Base-by-base conservation (phyloP, 192 early-diverging fungal genomes). In the Piromyces finnis region DNA sequence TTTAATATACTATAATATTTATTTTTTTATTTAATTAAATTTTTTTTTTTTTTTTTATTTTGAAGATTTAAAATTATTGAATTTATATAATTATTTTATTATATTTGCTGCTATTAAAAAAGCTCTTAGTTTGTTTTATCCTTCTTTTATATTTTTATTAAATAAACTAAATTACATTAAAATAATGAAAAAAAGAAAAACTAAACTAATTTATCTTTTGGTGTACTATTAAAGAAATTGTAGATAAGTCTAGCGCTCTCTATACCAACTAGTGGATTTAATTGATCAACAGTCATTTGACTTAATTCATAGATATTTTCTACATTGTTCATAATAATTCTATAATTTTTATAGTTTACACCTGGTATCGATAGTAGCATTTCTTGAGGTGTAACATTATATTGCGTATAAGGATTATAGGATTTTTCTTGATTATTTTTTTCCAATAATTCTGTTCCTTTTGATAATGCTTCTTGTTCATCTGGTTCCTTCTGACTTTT, bases 311-410 rank as follows among this genome's bases (percentile, higher is more conserved):
- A 81, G 15, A 98, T 83, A 79, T 86, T 92, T 18, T 86, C 80
- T 22, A 92, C 92, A 28, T 84, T 85, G 26, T 81, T 85, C 89
- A 95, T 95, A 17, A 98, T 87, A 15, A 81, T 78, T 81, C 90
- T 89, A 85, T 95, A 94, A 83, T 97, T 97, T 77, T 88, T 87
- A 6, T 86, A 88, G 1, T 90, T 95, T 79, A 98, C 92, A 0
- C 97, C 96, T 9, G 95, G 96, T 79, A 98, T 82, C 30, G 91
- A 86, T 77, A 94, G 89, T n/a, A 96, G 86, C 29, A 97, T 86
- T 39, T 94, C 91, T 83, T 89, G 89, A 4, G 94, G 94, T 12
- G 92, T 91, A 18, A 90, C 81, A 36, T 89, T 92, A 79, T 90
- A 92, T 2, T 51, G 41, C 22, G 41, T 15, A 22, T 22, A 51